Percentiles rank a stretch among this genome's conserved stretches.
These are phyloP conservation scores for Xerocomus nothofagi DNA, from an alignment of 1,284 basidiomycete species.

Conservation along the genomic window DNA sequence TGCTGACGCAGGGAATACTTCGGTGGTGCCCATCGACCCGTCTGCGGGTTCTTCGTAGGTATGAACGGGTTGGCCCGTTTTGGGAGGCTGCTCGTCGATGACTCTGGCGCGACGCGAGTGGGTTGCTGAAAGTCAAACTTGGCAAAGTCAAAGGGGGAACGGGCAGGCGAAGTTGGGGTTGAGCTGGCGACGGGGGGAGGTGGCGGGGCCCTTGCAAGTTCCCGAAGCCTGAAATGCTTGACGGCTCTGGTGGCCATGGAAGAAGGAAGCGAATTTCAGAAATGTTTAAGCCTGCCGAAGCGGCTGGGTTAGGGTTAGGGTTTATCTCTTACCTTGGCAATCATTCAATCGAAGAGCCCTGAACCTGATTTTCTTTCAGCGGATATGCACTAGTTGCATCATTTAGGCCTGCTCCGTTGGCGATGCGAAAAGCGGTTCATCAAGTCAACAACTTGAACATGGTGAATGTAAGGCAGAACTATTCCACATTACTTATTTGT, in stretches of 20 bases:
- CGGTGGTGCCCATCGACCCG: constrained; percentile 66
- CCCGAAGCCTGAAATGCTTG: constrained; percentile 46
- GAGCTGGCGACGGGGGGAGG: constrained; percentile 35
- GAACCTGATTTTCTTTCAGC: too few relatives aligned
- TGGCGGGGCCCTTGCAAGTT: constrained; percentile 41
- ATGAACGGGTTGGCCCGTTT: constrained; percentile 63
- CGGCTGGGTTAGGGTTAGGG: too few relatives aligned
- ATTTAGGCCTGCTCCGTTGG: too few relatives aligned
- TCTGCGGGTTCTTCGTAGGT: constrained; percentile 55
- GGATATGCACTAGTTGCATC: too few relatives aligned
- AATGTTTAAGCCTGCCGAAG: too few relatives aligned
- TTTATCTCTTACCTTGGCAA: too few relatives aligned
- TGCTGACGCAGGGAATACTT: constrained; percentile 72
- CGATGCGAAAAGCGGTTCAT: too few relatives aligned
- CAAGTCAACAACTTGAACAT: too few relatives aligned
- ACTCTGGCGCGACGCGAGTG: constrained; percentile 4
- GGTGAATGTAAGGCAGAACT: too few relatives aligned
- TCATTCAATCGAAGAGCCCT: too few relatives aligned
- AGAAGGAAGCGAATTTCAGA: not conserved
- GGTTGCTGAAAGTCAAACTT: constrained; percentile 25
- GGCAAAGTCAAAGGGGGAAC: constrained; percentile 19
- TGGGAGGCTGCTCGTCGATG: constrained; percentile 10
- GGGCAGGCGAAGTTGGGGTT: constrained; percentile 13
- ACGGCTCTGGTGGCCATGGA: constrained; percentile 39
- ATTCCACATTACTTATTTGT: too few relatives aligned